These are phyloP conservation scores for Ophiosphaerella herpotricha DNA, from an alignment of 2,329 filamentous ascomycete genomes.

Conservation along the genomic window DNA sequence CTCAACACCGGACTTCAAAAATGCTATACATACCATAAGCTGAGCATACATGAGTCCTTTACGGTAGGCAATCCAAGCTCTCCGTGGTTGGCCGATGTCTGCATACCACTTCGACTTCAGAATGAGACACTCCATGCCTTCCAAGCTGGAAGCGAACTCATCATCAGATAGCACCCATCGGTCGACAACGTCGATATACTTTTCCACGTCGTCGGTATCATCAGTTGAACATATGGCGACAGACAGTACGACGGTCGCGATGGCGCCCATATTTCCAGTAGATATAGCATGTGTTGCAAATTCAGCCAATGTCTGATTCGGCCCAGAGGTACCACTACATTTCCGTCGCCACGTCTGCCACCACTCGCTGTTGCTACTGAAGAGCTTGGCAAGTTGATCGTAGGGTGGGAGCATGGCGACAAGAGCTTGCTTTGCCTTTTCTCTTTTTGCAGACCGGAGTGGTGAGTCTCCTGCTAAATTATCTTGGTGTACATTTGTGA, in stretches of 20 bases:
- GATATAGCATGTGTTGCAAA: slow-evolving; percentile 53
- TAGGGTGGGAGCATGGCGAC: slow-evolving; percentile 42
- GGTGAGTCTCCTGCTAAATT: slow-evolving; percentile 27
- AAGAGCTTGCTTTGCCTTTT: slow-evolving; percentile 43
- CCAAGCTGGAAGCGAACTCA: slow-evolving; percentile 55
- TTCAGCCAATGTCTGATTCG: slow-evolving; percentile 41
- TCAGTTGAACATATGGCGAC: slow-evolving; percentile 47
- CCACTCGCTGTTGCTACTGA: slow-evolving; percentile 47
- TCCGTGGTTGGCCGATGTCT: slow-evolving; percentile 60
- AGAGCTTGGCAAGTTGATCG: slow-evolving; percentile 37
- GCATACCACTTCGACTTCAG: slow-evolving; percentile 59
- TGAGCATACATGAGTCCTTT: slow-evolving; percentile 58
- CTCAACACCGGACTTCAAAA: background rate
- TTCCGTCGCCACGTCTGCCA: slow-evolving; percentile 51
- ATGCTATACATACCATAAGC: slow-evolving; percentile 52
- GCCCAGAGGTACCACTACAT: slow-evolving; percentile 48
- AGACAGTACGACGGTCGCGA: slow-evolving; percentile 44
- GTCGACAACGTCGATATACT: slow-evolving; percentile 54
- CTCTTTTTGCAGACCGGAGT: slow-evolving; percentile 36
- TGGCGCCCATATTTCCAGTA: slow-evolving; percentile 48
- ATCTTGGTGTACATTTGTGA: slow-evolving; percentile 38
- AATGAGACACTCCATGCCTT: slow-evolving; percentile 59
- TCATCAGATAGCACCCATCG: slow-evolving; percentile 56
- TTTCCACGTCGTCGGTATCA: slow-evolving; percentile 52
- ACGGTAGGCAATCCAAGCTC: slow-evolving; percentile 59